Percentiles rank a stretch among this genome's conserved stretches.
Conservation (phyloP, 2,329 filamentous ascomycete genomes). For the Pyrenophora teres region DNA sequence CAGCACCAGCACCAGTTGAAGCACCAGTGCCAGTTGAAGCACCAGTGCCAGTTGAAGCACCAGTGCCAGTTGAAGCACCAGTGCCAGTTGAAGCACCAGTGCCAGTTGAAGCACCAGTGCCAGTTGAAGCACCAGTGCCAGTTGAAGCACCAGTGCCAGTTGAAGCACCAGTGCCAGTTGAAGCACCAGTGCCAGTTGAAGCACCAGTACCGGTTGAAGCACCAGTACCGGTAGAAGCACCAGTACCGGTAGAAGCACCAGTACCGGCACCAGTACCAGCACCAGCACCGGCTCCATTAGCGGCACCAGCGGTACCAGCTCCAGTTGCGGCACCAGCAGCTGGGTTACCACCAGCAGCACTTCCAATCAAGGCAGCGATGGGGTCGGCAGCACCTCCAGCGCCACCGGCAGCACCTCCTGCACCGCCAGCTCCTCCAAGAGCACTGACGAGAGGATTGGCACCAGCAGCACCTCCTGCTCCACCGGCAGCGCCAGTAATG, state of each 20-base stretch:
- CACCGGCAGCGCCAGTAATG: constrained; percentile 11
- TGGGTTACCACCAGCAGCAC: not conserved
- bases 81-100: no score
- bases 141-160: no score
- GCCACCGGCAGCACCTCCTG: constrained; percentile 6
- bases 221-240: constrained; percentile 2
- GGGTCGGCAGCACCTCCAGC: constrained; percentile 4
- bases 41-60: no score
- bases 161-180: no score
- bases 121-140: no score
- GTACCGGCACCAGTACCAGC: not conserved
- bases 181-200: no score
- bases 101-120: no score
- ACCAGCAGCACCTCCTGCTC: constrained; percentile 10
- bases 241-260: not conserved
- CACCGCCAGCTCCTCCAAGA: constrained; percentile 2
- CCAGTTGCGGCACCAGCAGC: not conserved
- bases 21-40: no score
- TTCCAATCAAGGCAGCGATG: constrained; percentile 7
- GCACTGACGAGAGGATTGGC: constrained; percentile 7
- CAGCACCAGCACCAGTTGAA: no score
- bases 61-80: no score
- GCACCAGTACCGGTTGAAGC: not conserved
- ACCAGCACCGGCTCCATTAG: not conserved
- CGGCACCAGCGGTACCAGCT: not conserved